These are phyloP conservation scores for Saccharomyces hybrid DNA, from an alignment of 1,139 yeast species.

Conservation along the genomic window DNA sequence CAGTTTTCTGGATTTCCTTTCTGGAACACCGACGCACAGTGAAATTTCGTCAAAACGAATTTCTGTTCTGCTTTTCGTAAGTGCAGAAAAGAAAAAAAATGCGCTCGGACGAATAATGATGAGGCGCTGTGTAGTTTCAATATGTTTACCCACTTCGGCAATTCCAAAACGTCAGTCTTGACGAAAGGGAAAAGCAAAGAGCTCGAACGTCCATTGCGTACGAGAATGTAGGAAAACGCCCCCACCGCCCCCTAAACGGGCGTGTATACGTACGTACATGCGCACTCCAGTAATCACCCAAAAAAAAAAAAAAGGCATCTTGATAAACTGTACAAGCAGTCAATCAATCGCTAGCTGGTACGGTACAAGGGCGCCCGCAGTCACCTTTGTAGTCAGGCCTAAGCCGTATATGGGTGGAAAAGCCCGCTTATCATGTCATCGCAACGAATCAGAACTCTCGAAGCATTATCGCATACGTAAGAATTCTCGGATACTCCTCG, in stretches of 20 bases:
- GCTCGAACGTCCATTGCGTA: not conserved
- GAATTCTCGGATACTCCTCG: not conserved
- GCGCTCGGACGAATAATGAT: not conserved
- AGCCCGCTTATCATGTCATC: constrained; percentile 1
- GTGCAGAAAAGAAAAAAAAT: not conserved
- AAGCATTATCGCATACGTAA: not conserved
- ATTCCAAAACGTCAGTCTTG: not conserved
- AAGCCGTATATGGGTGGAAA: not conserved
- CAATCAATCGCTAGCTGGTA: not conserved
- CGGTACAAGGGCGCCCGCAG: not conserved
- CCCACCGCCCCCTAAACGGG: not conserved
- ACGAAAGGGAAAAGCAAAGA: not conserved
- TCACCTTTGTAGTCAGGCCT: not conserved
- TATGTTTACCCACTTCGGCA: not conserved
- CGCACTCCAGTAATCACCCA: not conserved
- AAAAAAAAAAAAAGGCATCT: not conserved
- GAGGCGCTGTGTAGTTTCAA: not conserved
- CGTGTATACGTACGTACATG: not conserved
- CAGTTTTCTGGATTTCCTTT: not conserved
- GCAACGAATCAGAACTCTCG: not conserved
- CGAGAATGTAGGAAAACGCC: not conserved
- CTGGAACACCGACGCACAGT: not conserved
- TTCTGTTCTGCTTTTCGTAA: not conserved
- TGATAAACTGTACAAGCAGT: not conserved
- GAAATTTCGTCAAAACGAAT: not conserved